A percentile compares a stretch with the other conserved stretches of the same genome.
Conservation (phyloP, 1,284 basidiomycete genomes). For the Athelia psychrophila region DNA sequence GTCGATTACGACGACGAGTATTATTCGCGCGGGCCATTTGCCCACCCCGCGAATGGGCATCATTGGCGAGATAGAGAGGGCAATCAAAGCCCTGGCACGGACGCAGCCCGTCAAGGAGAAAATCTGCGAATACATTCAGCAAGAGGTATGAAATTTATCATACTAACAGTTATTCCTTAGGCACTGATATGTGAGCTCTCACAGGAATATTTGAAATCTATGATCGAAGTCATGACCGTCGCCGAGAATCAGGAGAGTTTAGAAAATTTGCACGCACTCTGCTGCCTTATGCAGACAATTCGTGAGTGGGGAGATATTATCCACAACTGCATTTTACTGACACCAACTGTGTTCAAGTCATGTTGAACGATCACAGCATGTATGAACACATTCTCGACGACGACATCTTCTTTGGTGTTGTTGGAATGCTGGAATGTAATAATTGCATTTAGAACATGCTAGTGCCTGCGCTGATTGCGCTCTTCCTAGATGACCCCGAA, state of each 20-base stretch:
- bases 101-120: conserved; percentile 70
- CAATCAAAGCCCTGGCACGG: conserved; percentile 68
- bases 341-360: conserved; percentile 55
- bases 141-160: conserved; percentile 65
- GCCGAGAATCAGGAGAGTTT: conserved; percentile 94
- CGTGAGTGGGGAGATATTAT: conserved; percentile 49
- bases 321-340: conserved; percentile 5
- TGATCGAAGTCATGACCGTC: conserved; percentile 81
- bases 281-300: conserved; percentile 93
- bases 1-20: conserved; percentile 56
- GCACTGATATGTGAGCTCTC: conserved; percentile 7
- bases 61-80: conserved; percentile 73
- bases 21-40: conserved; percentile 68
- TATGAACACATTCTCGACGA: conserved; percentile 96
- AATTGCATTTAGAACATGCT: conserved; percentile 10
- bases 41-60: conserved; percentile 70
- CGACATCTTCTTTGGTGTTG: conserved; percentile 88
- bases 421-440: conserved; percentile 97
- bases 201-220: conserved; percentile 85
- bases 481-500: conserved; percentile 85
- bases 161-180: no score
- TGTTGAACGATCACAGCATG: conserved; percentile 93
- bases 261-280: conserved; percentile 86
- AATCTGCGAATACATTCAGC: conserved; percentile 81
- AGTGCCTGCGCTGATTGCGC: conserved; percentile 2